Percentiles rank a stretch among this genome's conserved stretches.
Evolutionary conservation across 228 moss, liverwort and hornwort species (phyloP).

Genomic region (Sphagnum magellanicum): DNA sequence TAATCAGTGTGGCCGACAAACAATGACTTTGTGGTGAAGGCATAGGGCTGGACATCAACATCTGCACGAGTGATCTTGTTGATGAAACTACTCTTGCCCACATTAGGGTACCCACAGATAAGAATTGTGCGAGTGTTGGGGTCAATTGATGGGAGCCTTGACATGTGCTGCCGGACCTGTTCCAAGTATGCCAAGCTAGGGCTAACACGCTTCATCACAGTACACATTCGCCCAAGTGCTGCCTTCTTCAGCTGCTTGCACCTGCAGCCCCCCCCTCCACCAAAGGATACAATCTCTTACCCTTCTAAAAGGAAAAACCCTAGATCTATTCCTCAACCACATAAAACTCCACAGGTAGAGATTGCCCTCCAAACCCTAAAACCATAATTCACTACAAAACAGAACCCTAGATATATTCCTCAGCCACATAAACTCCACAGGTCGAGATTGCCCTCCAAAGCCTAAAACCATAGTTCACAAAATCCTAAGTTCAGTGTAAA

Average conservation of each 20-base stretch:
- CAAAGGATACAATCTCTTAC: too few species aligned
- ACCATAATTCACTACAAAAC: too few species aligned
- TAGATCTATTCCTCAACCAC: too few species aligned
- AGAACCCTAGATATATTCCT: too few species aligned
- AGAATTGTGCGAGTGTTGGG: conserved; percentile 90
- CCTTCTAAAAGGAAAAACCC: too few species aligned
- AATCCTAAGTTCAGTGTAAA: too few species aligned
- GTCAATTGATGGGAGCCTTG: conserved; percentile 92
- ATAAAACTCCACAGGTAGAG: too few species aligned
- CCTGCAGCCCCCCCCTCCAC: conserved; percentile 14
- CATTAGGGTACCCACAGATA: conserved; percentile 94
- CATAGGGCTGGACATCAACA: conserved; percentile 94
- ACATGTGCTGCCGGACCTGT: conserved; percentile 94
- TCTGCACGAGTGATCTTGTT: conserved; percentile 96
- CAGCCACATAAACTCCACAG: too few species aligned
- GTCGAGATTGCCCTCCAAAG: too few species aligned
- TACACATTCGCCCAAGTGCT: conserved; percentile 90
- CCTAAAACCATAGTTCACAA: too few species aligned
- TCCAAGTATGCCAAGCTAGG: conserved; percentile 97
- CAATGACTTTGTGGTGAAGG: conserved; percentile 93
- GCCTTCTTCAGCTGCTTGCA: conserved; percentile 99
- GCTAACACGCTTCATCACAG: conserved; percentile 71
- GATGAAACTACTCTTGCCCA: conserved; percentile 97
- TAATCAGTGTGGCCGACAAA: conserved; percentile 98
- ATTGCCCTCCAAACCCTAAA: too few species aligned